These are phyloP conservation scores for Thinopyrum elongatum DNA, from an alignment of 176 grass and related monocot genomes.

Conservation along the genomic window DNA sequence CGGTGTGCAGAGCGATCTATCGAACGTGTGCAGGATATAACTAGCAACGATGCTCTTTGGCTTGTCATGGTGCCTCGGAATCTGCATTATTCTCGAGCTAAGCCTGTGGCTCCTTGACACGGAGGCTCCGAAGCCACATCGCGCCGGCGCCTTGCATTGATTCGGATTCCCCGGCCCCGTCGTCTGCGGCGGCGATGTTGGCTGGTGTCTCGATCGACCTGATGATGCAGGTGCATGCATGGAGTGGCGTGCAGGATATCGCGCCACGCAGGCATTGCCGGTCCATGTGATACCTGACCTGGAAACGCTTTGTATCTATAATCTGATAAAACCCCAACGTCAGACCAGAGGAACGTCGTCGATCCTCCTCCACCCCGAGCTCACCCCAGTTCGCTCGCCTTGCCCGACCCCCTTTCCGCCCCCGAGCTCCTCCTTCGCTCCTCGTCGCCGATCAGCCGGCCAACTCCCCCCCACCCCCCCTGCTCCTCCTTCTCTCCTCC, in stretches of 20 bases:
- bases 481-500: too few relatives aligned
- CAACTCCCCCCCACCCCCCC: too few relatives aligned
- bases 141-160: slow-evolving; percentile 1
- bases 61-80: background rate
- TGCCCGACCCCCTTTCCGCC: too few relatives aligned
- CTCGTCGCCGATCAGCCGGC: too few relatives aligned
- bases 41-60: background rate
- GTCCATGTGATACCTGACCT: slow-evolving; percentile 30
- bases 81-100: slow-evolving; percentile 1
- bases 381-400: too few relatives aligned
- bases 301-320: too few relatives aligned
- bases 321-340: too few relatives aligned
- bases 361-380: too few relatives aligned
- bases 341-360: too few relatives aligned
- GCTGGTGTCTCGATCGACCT: background rate
- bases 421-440: too few relatives aligned
- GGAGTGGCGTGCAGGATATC: background rate
- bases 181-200: slow-evolving; percentile 21
- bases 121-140: slow-evolving; percentile 25
- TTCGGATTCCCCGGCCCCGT: slow-evolving; percentile 9
- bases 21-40: slow-evolving; percentile 3
- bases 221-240: background rate
- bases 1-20: background rate
- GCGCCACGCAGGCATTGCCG: background rate
- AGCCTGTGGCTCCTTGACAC: slow-evolving; percentile 12